Percentiles rank a stretch among this genome's conserved stretches.
These are phyloP conservation scores for Thuidium tamariscinum DNA, from an alignment of 225 moss, liverwort and hornwort species.

Conservation along the genomic window DNA sequence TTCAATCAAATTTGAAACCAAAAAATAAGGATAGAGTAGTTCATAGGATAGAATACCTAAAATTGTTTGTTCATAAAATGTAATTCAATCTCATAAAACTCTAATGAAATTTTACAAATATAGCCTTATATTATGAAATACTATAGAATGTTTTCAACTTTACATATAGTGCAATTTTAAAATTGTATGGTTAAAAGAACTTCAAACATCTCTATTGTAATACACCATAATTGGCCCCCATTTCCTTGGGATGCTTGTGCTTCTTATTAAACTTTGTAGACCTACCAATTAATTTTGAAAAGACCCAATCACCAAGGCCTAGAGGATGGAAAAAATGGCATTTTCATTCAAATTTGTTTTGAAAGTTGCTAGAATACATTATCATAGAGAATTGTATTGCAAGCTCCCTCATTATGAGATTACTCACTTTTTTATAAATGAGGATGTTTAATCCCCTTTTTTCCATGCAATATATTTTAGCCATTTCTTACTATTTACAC, in stretches of 20 bases:
- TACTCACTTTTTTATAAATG: background rate
- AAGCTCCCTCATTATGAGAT: background rate
- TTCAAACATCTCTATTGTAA: background rate
- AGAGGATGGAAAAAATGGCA: background rate
- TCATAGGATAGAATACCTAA: background rate
- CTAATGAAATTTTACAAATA: background rate
- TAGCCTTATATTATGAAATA: fast-evolving
- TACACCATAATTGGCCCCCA: background rate
- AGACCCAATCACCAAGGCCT: background rate
- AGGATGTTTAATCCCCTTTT: background rate
- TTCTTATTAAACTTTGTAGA: background rate
- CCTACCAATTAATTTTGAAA: background rate
- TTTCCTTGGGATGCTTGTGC: fast-evolving
- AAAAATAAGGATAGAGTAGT: background rate
- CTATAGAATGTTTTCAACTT: background rate
- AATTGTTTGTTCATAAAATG: no score
- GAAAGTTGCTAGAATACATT: background rate
- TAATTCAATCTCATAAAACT: background rate
- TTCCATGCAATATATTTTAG: no score
- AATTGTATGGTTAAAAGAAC: background rate
- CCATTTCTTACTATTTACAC: no score
- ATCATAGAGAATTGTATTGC: fast-evolving
- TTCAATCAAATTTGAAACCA: background rate
- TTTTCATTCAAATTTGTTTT: background rate
- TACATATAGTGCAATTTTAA: background rate